A percentile compares a stretch with the other conserved stretches of the same genome.
These are phyloP conservation scores for Saccharomycopsis synnaedendra DNA, from an alignment of 805 yeast species.

Conservation along the genomic window DNA sequence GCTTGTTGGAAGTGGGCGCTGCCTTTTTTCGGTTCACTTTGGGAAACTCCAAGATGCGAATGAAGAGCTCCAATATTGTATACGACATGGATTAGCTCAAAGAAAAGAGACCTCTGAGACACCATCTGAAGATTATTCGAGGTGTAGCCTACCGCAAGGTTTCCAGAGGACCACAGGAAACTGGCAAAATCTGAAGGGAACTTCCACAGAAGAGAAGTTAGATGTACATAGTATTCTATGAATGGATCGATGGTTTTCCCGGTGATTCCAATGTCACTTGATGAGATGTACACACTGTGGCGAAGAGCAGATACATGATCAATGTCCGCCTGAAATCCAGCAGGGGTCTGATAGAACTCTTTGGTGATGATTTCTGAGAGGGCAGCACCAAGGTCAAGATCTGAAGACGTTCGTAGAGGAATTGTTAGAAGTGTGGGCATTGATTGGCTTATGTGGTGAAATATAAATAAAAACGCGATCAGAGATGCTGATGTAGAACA, in stretches of 20 bases:
- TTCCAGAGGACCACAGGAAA: constrained; percentile 50
- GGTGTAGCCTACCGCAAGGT: constrained; percentile 7
- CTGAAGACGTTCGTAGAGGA: constrained; percentile 38
- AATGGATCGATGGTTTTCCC: constrained; percentile 27
- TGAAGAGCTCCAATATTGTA: constrained; percentile 61
- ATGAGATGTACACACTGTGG: constrained; percentile 20
- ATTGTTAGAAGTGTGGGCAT: constrained; percentile 27
- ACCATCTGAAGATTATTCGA: constrained; percentile 35
- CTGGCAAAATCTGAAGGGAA: constrained; percentile 52
- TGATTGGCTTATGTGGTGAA: neutral
- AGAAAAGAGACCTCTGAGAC: constrained; percentile 34
- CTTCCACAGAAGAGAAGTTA: constrained; percentile 36
- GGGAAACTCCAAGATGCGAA: constrained; percentile 41
- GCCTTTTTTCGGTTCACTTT: constrained; percentile 40
- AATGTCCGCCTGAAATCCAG: constrained; percentile 32
- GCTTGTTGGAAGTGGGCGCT: constrained; percentile 58
- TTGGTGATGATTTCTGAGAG: constrained; percentile 33
- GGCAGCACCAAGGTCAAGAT: constrained; percentile 28
- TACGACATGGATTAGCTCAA: constrained; percentile 51
- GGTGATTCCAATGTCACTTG: constrained; percentile 22
- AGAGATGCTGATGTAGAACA: too few species aligned
- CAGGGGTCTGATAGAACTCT: constrained; percentile 34
- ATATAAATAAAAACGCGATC: too few species aligned
- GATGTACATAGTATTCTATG: constrained; percentile 35
- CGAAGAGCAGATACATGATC: constrained; percentile 34